Evolutionary conservation across 2,329 filamentous ascomycete species (phyloP), one percentile per base, ranked within the genome.

Genomic region (Colletotrichum lupini): DNA sequence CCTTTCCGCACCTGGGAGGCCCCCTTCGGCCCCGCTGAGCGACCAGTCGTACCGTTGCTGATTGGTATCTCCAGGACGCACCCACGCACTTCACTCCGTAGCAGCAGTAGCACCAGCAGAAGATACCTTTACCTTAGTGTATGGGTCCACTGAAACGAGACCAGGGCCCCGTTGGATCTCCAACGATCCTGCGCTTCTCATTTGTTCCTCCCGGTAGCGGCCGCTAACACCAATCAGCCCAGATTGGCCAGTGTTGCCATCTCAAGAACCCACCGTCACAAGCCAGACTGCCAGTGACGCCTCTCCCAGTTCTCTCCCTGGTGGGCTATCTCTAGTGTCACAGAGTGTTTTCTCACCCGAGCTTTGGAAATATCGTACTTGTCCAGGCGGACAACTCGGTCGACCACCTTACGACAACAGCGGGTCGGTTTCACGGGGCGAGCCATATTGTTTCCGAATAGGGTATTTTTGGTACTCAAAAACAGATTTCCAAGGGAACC

Each of bases 261-360:
- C 37, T 64, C 37, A 11, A 24, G 26, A 55, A 59, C 19, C 59
- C 59, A 73, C 53, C 67, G 35, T 66, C 71, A 73, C 67, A 73
- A 61, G 67, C 67, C 46, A 73, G 60, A 66, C 32, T 35, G 32
- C 32, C 32, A 35, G 32, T 35, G 49, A 65, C 60, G 30, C 52
- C 68, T 32, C 19, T 49, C 37, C 37, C 37, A 42, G 14, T 32
- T 35, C 11, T 42, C 37, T 19, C 69, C 30, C 58, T 37, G 35
- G 70, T 35, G 19, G 55, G 32, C 42, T 49, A 49, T 61, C 32
- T 26, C 56, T 30, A 56, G 32, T 26, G 42, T 55, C 49, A 28
- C n/a, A 22, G n/a, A 42, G 4, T n/a, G 24, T 49, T 26, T 46
- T 28, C 42, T 63, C 42, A 8, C 61, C 30, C 46, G 61, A 37